Base-by-base conservation (phyloP, 108 stramenopile genomes). In the Pseudonitzschia pungens region DNA sequence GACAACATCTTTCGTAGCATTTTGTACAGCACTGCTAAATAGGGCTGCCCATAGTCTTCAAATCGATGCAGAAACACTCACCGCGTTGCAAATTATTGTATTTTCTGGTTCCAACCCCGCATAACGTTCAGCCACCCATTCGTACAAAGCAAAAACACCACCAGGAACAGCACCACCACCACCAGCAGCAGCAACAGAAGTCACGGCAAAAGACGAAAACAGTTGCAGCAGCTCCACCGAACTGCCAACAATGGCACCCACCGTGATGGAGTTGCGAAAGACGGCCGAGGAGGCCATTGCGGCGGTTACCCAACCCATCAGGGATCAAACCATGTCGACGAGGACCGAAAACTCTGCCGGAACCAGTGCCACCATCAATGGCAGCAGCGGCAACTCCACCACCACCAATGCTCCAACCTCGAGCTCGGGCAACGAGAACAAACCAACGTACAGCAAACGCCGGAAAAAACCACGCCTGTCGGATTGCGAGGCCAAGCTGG, bases 401-500 rank as follows among this genome's bases (percentile, higher is more conserved):
- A n/a, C n/a, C n/a, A n/a, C n/a, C n/a, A n/a, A n/a, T n/a, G n/a
- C n/a, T n/a, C n/a, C n/a, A n/a, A n/a, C n/a, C n/a, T n/a, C n/a
- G n/a, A n/a, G 60, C 16, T 58, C 40, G 12, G 71, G 21, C 15
- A 26, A 8, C 6, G 69, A 70, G 22, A 64, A 27, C 27, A 78
- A 83, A 56, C 71, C 71, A 15, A 22, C 42, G 1, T 78, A 84
- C 68, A 67, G 65, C 41, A 84, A 84, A 63, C 78, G 86, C 14
- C 75, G 82, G 31, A 86, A 84, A 65, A 86, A 85, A 56, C 85
- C 85, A n/a, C 70, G 77, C 26, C 45, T 84, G 63, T 51, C 58
- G 44, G 88, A 89, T 50, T 85, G 84, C 59, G 88, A 89, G 74
- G 59, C 69, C 24, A 75, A 71, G 50, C 43, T 89, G 55, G 79